Conservation (phyloP, 2,329 filamentous ascomycete species). For the Coniochaeta ligniaria region DNA sequence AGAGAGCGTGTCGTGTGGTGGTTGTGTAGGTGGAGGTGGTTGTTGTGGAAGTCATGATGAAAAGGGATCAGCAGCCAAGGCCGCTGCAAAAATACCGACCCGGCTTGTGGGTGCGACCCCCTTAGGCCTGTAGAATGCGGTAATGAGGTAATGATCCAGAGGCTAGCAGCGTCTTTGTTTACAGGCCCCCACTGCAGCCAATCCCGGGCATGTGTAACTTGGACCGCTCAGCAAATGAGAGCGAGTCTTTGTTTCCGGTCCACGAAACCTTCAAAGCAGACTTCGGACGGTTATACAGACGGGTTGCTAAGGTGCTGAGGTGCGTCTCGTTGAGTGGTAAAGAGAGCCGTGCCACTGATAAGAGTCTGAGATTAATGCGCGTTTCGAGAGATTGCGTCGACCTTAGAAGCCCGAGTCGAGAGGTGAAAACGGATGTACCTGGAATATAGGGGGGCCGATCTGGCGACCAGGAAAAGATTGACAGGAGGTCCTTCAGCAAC, state of each 20-base stretch:
- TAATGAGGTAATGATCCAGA: not conserved
- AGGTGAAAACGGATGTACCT: not conserved
- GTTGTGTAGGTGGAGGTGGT: conserved; percentile 26
- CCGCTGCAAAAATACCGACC: not conserved
- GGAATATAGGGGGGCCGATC: not conserved
- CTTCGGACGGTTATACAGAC: not conserved
- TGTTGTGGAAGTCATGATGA: conserved; percentile 24
- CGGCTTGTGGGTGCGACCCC: not conserved
- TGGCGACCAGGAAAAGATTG: not conserved
- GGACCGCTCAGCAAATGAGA: not conserved
- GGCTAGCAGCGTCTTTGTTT: conserved; percentile 2
- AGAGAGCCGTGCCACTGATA: not conserved
- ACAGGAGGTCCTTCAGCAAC: not conserved
- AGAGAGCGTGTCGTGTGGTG: conserved; percentile 24
- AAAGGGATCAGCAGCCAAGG: conserved; percentile 2
- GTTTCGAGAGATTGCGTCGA: not conserved
- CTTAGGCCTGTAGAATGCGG: not conserved
- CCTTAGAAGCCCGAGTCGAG: not conserved
- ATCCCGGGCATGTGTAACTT: not conserved
- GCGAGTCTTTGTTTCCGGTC: not conserved
- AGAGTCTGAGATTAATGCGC: not conserved
- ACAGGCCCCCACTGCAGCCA: not conserved
- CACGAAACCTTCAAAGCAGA: not conserved
- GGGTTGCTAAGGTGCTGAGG: not conserved
- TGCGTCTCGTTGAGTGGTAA: not conserved